Evolutionary conservation across 805 yeast species (phyloP).

Genomic region (Yarrowia sp.): DNA sequence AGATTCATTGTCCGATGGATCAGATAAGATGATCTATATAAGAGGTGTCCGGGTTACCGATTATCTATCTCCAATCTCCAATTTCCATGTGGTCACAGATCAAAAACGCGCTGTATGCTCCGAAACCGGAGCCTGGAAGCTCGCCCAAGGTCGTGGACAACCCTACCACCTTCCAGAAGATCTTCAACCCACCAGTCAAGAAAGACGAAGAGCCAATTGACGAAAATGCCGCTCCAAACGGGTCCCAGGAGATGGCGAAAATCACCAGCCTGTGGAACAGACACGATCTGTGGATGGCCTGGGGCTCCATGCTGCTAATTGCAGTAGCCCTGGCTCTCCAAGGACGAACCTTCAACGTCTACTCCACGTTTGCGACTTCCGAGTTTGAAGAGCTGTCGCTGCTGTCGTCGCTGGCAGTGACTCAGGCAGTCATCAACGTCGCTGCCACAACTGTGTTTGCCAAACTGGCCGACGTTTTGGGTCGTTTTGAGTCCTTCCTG

Average conservation of each 20-base stretch:
- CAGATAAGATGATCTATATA: slow-evolving; percentile 6
- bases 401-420: slow-evolving; percentile 53
- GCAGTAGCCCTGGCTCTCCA: slow-evolving; percentile 33
- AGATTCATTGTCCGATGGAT: background rate
- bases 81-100: background rate
- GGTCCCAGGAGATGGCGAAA: slow-evolving; percentile 34
- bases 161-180: slow-evolving; percentile 1
- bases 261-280: slow-evolving; percentile 29
- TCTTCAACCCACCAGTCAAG: slow-evolving; percentile 19
- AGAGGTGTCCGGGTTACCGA: too few relatives aligned
- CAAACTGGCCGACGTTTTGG: slow-evolving; percentile 53
- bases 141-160: background rate
- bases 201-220: background rate
- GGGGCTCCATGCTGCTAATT: slow-evolving; percentile 33
- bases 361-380: slow-evolving; percentile 53
- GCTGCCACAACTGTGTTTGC: slow-evolving; percentile 53
- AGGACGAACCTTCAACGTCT: slow-evolving; percentile 10
- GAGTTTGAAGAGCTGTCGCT: slow-evolving; percentile 53
- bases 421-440: slow-evolving; percentile 52
- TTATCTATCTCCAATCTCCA: too few relatives aligned
- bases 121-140: slow-evolving; percentile 6
- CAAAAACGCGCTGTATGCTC: slow-evolving; percentile 21
- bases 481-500: slow-evolving; percentile 52
- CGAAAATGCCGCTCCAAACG: slow-evolving; percentile 15
- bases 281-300: slow-evolving; percentile 20